Percentiles rank a stretch among this genome's conserved stretches.
Evolutionary conservation across 495 filamentous ascomycete species (phyloP).

Genomic region (Astrothelium subdiscretum): DNA sequence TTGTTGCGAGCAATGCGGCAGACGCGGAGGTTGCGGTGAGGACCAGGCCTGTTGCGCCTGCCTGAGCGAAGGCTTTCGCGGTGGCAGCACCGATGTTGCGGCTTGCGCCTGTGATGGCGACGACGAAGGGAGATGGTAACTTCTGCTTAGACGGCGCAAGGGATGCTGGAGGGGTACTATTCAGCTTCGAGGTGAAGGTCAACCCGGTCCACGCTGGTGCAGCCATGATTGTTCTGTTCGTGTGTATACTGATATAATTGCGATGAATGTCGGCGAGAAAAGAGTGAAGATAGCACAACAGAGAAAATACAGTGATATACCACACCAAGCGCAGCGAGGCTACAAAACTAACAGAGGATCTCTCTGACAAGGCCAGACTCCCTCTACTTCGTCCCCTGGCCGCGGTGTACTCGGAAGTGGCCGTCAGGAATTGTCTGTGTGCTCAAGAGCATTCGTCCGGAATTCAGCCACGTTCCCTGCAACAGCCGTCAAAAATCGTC

Average conservation of each 20-base stretch:
- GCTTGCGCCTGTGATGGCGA: conserved; percentile 35
- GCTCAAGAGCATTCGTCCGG: too few species aligned
- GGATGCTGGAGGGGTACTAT: not conserved
- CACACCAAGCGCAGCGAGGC: too few species aligned
- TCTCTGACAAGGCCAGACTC: too few species aligned
- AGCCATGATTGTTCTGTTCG: not conserved
- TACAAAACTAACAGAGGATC: too few species aligned
- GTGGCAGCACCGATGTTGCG: conserved; percentile 30
- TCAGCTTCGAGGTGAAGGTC: not conserved
- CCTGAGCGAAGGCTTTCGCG: conserved; percentile 26
- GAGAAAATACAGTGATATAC: not conserved
- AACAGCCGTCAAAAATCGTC: too few species aligned
- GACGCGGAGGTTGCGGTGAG: conserved; percentile 3
- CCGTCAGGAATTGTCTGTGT: too few species aligned
- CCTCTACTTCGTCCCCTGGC: too few species aligned
- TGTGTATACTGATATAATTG: not conserved
- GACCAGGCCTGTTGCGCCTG: conserved; percentile 18
- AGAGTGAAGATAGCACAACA: too few species aligned
- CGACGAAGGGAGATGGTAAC: conserved; percentile 15
- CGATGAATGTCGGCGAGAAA: too few species aligned
- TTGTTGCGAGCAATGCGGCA: conserved; percentile 2
- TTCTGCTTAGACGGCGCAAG: conserved; percentile 12
- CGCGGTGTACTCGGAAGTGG: too few species aligned
- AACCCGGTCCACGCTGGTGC: not conserved
- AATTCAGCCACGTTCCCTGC: too few species aligned